These are phyloP conservation scores for Triticum timopheevii DNA, from an alignment of 176 grass and related monocot species.

Conservation along the genomic window DNA sequence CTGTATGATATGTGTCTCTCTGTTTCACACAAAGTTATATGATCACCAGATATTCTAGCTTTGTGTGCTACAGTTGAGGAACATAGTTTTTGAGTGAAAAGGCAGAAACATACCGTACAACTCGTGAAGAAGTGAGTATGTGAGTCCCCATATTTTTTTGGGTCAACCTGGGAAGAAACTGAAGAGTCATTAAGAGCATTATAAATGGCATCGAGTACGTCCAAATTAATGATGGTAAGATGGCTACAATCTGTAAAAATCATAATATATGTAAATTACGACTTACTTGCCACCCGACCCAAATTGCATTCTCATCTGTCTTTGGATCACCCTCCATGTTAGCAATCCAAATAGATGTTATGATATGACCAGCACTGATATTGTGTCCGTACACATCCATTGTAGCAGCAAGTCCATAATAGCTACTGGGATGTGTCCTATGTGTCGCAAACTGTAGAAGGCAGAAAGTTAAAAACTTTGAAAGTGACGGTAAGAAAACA, in stretches of 20 bases:
- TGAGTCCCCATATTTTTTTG: neutral
- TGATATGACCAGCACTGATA: neutral
- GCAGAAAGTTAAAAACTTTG: neutral
- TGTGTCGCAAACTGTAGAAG: neutral
- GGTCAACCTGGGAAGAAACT: neutral
- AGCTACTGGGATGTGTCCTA: neutral
- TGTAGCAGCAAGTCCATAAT: neutral
- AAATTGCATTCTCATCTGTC: neutral
- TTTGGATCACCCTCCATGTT: neutral
- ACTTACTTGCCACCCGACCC: slow-evolving; percentile 1
- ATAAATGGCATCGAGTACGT: neutral
- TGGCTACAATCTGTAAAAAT: neutral
- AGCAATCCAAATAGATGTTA: neutral
- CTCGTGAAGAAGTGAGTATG: neutral
- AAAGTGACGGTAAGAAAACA: neutral
- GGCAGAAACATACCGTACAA: neutral
- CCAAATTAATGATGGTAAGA: neutral
- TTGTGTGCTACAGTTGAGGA: neutral
- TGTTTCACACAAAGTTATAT: neutral
- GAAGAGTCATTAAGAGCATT: neutral
- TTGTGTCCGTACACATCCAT: neutral
- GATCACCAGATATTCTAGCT: neutral
- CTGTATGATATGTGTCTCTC: neutral
- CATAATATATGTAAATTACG: neutral
- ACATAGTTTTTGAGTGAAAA: neutral